phyloP scores from a whole-genome alignment of 2,329 filamentous ascomycete genomes.

The Chaetomium sp. region DNA sequence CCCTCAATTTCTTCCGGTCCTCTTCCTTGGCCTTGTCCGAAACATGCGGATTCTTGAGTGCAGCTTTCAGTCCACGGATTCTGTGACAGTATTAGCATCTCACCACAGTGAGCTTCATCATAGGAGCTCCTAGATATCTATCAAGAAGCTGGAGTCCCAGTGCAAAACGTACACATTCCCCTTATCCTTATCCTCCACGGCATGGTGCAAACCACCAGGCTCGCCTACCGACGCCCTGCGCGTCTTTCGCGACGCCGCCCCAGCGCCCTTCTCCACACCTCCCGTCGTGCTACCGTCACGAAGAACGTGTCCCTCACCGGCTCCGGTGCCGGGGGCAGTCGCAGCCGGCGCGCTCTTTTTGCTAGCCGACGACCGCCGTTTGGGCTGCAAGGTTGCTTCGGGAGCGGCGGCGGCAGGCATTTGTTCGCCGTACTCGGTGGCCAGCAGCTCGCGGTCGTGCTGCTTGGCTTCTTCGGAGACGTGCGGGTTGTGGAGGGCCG shows the following conservation, averaged over 20 bases:
- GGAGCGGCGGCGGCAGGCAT: background rate
- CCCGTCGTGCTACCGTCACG: background rate
- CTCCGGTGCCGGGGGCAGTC: background rate
- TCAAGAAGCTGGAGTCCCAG: too few relatives aligned
- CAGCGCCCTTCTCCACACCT: background rate
- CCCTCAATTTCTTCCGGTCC: conserved; percentile 21
- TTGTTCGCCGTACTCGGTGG: conserved; percentile 20
- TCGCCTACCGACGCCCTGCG: conserved; percentile 15
- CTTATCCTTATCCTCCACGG: conserved; percentile 19
- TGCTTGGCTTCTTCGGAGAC: conserved; percentile 25
- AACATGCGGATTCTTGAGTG: conserved; percentile 22
- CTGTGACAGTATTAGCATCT: conserved; percentile 2
- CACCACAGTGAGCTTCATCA: too few relatives aligned
- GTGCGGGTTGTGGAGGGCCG: conserved; percentile 23
- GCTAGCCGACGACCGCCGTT: background rate
- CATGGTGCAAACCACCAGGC: background rate
- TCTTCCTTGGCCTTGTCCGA: conserved; percentile 24
- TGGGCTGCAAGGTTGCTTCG: background rate
- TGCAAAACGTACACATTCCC: conserved; percentile 19
- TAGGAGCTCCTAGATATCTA: too few relatives aligned
- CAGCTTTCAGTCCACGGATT: conserved; percentile 23
- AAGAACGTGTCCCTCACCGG: background rate
- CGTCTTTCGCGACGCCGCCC: conserved; percentile 5
- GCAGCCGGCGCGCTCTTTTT: conserved; percentile 11
- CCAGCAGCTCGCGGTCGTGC: conserved; percentile 23